Evolutionary conservation across 768 basidiomycete species (phyloP).

Genomic region (Cyclocybe cylindracea): DNA sequence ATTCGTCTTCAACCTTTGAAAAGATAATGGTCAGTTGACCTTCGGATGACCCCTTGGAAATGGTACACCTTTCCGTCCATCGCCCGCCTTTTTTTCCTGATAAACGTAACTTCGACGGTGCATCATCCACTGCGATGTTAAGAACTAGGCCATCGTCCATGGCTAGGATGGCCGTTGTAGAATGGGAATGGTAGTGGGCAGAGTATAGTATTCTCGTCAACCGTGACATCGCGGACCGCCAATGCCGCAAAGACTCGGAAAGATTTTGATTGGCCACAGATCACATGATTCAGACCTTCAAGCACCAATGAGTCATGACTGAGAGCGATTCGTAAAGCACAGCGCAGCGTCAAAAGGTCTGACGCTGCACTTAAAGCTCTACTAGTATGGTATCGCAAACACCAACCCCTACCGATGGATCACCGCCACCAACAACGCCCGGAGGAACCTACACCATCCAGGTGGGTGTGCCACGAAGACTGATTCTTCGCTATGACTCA

Average conservation of each 20-base stretch:
- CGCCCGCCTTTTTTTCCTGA: conserved; percentile 57
- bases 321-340: too few species aligned
- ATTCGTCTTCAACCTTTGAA: conserved; percentile 70
- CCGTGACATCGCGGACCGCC: too few species aligned
- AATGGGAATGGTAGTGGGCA: too few species aligned
- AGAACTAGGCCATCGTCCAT: conserved; percentile 81
- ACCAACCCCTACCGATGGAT: conserved; percentile 39
- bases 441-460: conserved; percentile 79
- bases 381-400: conserved; percentile 38
- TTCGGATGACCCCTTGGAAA: conserved; percentile 1
- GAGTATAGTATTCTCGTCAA: too few species aligned
- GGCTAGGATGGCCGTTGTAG: neutral
- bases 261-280: too few species aligned
- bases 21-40: conserved; percentile 7
- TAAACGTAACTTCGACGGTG: conserved; percentile 23
- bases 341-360: too few species aligned
- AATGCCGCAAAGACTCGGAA: too few species aligned
- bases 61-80: conserved; percentile 73
- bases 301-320: too few species aligned
- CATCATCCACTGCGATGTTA: conserved; percentile 57
- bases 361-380: too few species aligned
- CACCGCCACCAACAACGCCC: conserved; percentile 66
- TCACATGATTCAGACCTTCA: too few species aligned
- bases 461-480: conserved; percentile 42
- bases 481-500: conserved; percentile 14